Percentiles rank a stretch among this genome's conserved stretches.
These are phyloP conservation scores for Fusarium veterinarium DNA, from an alignment of 2,329 filamentous ascomycete genomes.

Conservation along the genomic window DNA sequence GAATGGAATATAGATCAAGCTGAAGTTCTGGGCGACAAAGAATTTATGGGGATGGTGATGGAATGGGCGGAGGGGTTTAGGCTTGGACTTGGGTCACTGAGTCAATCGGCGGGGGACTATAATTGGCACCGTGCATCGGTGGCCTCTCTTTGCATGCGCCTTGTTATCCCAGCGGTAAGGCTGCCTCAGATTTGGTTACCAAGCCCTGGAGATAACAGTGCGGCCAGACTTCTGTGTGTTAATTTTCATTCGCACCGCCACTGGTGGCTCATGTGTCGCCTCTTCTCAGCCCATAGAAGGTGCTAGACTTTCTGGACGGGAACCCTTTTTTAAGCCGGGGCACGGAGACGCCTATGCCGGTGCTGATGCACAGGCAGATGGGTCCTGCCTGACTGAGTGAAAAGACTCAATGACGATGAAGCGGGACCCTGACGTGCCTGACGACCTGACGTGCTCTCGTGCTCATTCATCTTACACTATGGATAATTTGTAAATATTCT, in stretches of 20 bases:
- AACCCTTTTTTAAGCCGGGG: conserved; percentile 8
- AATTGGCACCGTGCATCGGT: conserved; percentile 37
- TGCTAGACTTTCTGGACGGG: conserved; percentile 43
- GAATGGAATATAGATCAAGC: conserved; percentile 35
- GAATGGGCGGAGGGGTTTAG: conserved; percentile 45
- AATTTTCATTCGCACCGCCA: conserved; percentile 39
- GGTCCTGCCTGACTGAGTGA: conserved; percentile 14
- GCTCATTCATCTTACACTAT: not conserved
- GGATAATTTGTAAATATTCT: not conserved
- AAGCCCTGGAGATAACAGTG: conserved; percentile 12
- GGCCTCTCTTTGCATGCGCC: conserved; percentile 33
- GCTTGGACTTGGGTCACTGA: conserved; percentile 43
- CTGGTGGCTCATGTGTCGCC: conserved; percentile 29
- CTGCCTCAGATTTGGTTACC: conserved; percentile 9
- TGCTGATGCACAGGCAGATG: not conserved
- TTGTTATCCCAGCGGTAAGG: conserved; percentile 20
- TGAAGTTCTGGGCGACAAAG: conserved; percentile 33
- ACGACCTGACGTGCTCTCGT: conserved; percentile 23
- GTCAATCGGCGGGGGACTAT: conserved; percentile 52
- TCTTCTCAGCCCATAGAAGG: conserved; percentile 42
- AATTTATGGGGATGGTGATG: conserved; percentile 48
- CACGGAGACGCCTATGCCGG: conserved; percentile 18
- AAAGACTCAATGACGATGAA: conserved; percentile 34
- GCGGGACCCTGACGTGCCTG: conserved; percentile 18
- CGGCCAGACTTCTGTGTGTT: not conserved